A percentile compares a stretch with the other conserved stretches of the same genome.
These are phyloP conservation scores for Mucor lusitanicus DNA, from an alignment of 371 early-diverging fungal species.

Conservation along the genomic window DNA sequence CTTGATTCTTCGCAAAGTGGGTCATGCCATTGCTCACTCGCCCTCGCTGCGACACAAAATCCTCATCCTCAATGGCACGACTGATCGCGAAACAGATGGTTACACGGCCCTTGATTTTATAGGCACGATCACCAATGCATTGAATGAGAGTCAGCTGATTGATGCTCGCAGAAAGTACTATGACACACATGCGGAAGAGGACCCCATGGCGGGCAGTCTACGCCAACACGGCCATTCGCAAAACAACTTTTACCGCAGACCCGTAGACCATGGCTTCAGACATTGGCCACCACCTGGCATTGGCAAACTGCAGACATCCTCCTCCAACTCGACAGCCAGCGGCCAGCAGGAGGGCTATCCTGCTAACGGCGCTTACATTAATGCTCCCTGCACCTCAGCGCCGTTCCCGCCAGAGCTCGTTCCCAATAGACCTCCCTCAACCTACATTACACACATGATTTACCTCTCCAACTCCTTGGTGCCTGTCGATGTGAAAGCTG, in stretches of 20 bases:
- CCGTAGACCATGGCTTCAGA: slow-evolving; percentile 33
- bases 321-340: not conserved
- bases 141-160: slow-evolving; percentile 59
- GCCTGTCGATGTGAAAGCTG: slow-evolving; percentile 53
- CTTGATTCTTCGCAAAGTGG: slow-evolving; percentile 68
- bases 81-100: slow-evolving; percentile 70
- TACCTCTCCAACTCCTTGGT: slow-evolving; percentile 65
- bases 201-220: not conserved
- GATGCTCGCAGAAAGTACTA: slow-evolving; percentile 49
- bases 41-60: slow-evolving; percentile 59
- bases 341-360: slow-evolving; percentile 27
- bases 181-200: slow-evolving; percentile 27
- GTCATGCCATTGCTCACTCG: slow-evolving; percentile 62
- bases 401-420: slow-evolving; percentile 44
- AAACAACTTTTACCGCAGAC: slow-evolving; percentile 20
- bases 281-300: slow-evolving; percentile 34
- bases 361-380: slow-evolving; percentile 4
- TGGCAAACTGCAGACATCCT: not conserved
- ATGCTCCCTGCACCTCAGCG: slow-evolving; percentile 1
- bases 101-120: slow-evolving; percentile 76
- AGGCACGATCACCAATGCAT: slow-evolving; percentile 64
- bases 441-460: slow-evolving; percentile 70
- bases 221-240: slow-evolving; percentile 8
- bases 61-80: slow-evolving; percentile 68
- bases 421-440: slow-evolving; percentile 51